Percentiles rank a stretch among this genome's conserved stretches.
Evolutionary conservation across 1,284 basidiomycete species (phyloP).

Genomic region (Fomitiporia mediterranea): DNA sequence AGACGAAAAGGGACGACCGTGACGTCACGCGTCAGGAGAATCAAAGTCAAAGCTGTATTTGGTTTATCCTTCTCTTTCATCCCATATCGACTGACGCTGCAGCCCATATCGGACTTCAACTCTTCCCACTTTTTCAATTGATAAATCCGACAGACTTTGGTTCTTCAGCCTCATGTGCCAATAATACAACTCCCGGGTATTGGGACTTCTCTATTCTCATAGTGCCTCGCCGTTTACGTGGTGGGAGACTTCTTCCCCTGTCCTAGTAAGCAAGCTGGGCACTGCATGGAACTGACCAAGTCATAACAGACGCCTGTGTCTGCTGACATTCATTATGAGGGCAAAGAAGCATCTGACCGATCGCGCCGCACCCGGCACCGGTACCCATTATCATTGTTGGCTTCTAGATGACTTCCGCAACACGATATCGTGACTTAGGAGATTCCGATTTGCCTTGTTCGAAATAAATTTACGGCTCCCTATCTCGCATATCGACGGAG

Average conservation of each 20-base stretch:
- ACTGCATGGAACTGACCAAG: background rate
- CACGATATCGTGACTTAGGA: background rate
- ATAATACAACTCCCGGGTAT: too few species aligned
- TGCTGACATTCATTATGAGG: background rate
- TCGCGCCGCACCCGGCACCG: too few species aligned
- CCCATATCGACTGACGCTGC: too few species aligned
- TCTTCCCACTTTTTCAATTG: too few species aligned
- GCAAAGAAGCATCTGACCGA: too few species aligned
- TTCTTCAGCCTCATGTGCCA: too few species aligned
- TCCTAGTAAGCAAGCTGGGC: background rate
- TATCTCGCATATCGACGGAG: background rate
- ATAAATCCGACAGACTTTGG: too few species aligned
- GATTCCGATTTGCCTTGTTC: background rate
- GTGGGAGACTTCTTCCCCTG: background rate
- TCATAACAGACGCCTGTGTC: background rate
- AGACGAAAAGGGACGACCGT: background rate
- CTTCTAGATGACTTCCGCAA: background rate
- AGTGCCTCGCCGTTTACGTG: background rate
- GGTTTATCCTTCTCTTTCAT: too few species aligned
- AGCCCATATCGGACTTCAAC: too few species aligned
- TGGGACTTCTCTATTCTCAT: background rate
- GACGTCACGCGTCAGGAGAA: background rate
- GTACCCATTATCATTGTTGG: too few species aligned
- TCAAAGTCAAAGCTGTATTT: background rate
- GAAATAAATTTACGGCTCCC: background rate